Conservation (phyloP, 768 basidiomycete species). For the Cyclocybe aegerita region DNA sequence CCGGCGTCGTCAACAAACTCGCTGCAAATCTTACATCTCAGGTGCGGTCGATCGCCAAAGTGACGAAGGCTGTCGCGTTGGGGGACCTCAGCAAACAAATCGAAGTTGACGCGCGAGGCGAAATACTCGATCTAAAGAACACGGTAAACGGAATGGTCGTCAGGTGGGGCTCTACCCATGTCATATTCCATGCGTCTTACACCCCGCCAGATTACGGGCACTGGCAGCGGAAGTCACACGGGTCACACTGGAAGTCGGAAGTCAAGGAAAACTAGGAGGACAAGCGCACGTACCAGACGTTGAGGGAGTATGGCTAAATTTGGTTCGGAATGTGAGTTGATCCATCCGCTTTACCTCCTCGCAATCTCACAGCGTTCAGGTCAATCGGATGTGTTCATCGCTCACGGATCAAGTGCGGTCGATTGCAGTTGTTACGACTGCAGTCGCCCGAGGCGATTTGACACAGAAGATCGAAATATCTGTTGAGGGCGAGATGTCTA, state of each 20-base stretch:
- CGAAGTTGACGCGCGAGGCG: constrained; percentile 87
- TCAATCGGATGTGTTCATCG: constrained; percentile 80
- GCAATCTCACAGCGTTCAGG: constrained; percentile 31
- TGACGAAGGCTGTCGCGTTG: constrained; percentile 91
- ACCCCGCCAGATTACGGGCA: constrained; percentile 44
- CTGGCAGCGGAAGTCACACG: constrained; percentile 82
- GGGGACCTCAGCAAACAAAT: constrained; percentile 91
- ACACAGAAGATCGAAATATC: constrained; percentile 92
- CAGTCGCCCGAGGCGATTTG: constrained; percentile 88
- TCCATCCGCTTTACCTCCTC: neutral
- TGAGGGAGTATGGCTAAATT: constrained; percentile 88
- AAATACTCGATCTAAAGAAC: constrained; percentile 81
- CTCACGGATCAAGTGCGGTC: constrained; percentile 81
- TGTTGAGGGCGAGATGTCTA: constrained; percentile 83
- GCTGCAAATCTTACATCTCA: constrained; percentile 80
- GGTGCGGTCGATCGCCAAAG: constrained; percentile 81
- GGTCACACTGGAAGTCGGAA: constrained; percentile 83
- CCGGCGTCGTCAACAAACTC: constrained; percentile 80
- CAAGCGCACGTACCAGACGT: constrained; percentile 88
- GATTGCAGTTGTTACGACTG: constrained; percentile 84
- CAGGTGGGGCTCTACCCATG: constrained; percentile 23
- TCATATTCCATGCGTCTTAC: constrained; percentile 16
- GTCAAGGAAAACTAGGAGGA: constrained; percentile 86
- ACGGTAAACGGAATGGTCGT: constrained; percentile 63
- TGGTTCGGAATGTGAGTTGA: constrained; percentile 66